Evolutionary conservation across 202 grass and related monocot species (phyloP).

Genomic region (Panicum virgatum): DNA sequence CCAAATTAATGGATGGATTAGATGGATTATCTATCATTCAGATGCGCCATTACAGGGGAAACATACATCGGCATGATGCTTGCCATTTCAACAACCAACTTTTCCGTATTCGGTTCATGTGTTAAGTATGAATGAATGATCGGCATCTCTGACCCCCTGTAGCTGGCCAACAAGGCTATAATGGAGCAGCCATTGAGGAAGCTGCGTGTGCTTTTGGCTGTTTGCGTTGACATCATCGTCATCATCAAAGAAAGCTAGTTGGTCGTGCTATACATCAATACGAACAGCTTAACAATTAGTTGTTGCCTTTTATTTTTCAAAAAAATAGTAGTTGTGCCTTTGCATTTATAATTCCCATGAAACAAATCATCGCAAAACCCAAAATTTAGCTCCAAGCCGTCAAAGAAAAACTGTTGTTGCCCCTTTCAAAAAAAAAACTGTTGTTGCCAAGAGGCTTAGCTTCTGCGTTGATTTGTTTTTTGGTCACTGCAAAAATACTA

Average conservation of each 20-base stretch:
- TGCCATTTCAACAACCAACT: conserved; percentile 14
- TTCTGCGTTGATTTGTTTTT: too few relatives aligned
- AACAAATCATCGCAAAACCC: too few relatives aligned
- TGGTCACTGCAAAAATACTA: too few relatives aligned
- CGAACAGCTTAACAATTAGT: background rate
- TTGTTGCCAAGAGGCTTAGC: too few relatives aligned
- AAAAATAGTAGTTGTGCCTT: too few relatives aligned
- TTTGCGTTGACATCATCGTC: background rate
- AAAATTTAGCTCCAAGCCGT: too few relatives aligned
- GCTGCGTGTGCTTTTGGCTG: background rate
- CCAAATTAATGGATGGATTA: background rate
- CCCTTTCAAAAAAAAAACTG: too few relatives aligned
- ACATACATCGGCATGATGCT: background rate
- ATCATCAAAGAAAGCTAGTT: background rate
- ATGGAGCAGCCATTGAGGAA: conserved; percentile 16
- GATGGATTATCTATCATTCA: background rate
- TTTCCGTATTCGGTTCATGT: conserved; percentile 1
- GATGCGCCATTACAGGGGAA: conserved; percentile 12
- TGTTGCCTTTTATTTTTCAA: too few relatives aligned
- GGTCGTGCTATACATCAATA: background rate
- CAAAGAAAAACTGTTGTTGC: too few relatives aligned
- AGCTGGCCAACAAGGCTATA: background rate
- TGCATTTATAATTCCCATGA: too few relatives aligned
- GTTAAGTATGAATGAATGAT: conserved; percentile 4
- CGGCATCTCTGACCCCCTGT: conserved; percentile 11